Base-by-base conservation (phyloP, 78 protist species). In the Dictyostelium capitatum region DNA sequence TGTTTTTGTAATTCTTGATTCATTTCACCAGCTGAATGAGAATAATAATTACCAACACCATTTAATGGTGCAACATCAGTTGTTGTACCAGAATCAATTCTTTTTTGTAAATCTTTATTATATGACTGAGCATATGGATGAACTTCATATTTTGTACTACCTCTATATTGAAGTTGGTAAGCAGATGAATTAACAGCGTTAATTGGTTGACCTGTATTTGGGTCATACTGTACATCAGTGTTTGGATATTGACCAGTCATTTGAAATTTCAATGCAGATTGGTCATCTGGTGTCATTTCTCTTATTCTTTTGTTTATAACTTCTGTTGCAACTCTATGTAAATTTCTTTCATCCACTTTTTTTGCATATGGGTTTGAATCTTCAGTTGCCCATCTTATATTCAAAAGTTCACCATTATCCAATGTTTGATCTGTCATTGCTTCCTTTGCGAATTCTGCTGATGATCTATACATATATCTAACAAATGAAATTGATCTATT, bases 391-490 rank as follows among this genome's bases (percentile, higher is more conserved):
- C 95, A 90, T 53, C 95, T 37, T 11, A 90, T 78, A 79, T 90
- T 90, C n/a, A 90, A 65, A 1, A 82, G 69, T 50, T 93, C 94
- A 51, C 89, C 92, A 72, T 80, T 80, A 28, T 81, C 91, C 32
- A 93, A 72, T 17, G 83, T 69, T 53, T 93, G 96, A 56, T 93
- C 96, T 19, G 90, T 20, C 96, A 93, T 93, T 32, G 96, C 92
- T 11, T 84, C 92, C 69, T 93, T 93, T 17, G 96, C 96, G 78
- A 93, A 93, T 70, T 93, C 96, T 50, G 96, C 92, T 1, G 82
- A 41, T 15, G 92, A 72, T 54, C 96, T 77, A 78, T 65, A 51
- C 56, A 81, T 46, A 73, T 87, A 93, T 56, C 90, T 47, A 17
- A 93, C 96, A 65, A 93, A 93, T n/a, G 96, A 91, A 56, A 93